Conservation (phyloP, 805 yeast species). For the Tetrapisispora nanseiensis region DNA sequence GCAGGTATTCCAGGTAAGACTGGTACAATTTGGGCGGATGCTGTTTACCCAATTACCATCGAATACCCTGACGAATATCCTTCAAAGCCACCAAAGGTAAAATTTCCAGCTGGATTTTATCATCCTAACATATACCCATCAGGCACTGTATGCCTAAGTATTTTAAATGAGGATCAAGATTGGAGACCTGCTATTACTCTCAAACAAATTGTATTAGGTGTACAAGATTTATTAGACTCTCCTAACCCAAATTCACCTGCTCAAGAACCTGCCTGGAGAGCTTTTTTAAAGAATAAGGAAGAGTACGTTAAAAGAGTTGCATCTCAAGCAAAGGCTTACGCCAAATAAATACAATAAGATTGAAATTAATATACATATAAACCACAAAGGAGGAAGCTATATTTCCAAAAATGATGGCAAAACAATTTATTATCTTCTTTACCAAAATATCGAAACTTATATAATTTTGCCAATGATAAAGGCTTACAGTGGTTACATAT, state of each 20-base stretch:
- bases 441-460: too few species aligned
- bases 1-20: constrained; percentile 95
- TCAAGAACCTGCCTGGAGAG: constrained; percentile 93
- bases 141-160: constrained; percentile 90
- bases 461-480: too few species aligned
- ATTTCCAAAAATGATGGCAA: too few species aligned
- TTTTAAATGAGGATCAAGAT: constrained; percentile 88
- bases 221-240: constrained; percentile 78
- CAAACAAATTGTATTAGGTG: constrained; percentile 81
- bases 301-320: constrained; percentile 67
- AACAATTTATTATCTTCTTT: too few species aligned
- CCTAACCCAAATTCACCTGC: constrained; percentile 97
- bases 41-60: constrained; percentile 76
- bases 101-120: constrained; percentile 80
- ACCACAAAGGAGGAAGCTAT: too few species aligned
- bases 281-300: constrained; percentile 57
- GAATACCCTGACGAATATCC: constrained; percentile 88
- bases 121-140: constrained; percentile 98
- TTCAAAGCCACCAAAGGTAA: constrained; percentile 90
- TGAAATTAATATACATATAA: not conserved
- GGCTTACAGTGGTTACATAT: not conserved
- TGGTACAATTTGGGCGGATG: constrained; percentile 81
- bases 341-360: constrained; percentile 26
- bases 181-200: constrained; percentile 97
- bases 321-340: constrained; percentile 71